These are phyloP conservation scores for Leccinum cinnamomeum DNA, from an alignment of 1,284 basidiomycete genomes.

Conservation along the genomic window DNA sequence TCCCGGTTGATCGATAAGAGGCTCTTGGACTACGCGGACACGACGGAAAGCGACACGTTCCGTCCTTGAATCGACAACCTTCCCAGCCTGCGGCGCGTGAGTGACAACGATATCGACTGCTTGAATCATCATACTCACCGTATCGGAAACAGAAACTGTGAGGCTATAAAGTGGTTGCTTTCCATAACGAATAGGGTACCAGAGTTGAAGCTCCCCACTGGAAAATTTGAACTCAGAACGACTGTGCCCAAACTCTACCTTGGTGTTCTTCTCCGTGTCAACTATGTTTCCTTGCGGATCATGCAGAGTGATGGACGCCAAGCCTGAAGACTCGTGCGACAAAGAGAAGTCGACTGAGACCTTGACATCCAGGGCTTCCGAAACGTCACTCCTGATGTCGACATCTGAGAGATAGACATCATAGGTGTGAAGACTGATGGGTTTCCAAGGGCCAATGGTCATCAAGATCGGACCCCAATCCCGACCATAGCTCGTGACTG, in stretches of 20 bases:
- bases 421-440: conserved; percentile 71
- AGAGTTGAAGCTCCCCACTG: conserved; percentile 62
- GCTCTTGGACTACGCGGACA: conserved; percentile 72
- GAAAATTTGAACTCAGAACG: conserved; percentile 52
- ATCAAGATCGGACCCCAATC: conserved; percentile 84
- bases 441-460: conserved; percentile 80
- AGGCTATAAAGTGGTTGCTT: conserved; percentile 74
- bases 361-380: conserved; percentile 50
- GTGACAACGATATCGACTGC: background rate
- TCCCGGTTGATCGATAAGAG: conserved; percentile 70
- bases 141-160: conserved; percentile 51
- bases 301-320: conserved; percentile 49
- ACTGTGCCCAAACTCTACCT: conserved; percentile 40
- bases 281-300: conserved; percentile 46
- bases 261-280: conserved; percentile 38
- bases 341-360: conserved; percentile 49
- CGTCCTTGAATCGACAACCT: conserved; percentile 48
- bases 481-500: conserved; percentile 68
- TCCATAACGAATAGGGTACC: conserved; percentile 86
- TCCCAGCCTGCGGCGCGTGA: conserved; percentile 42
- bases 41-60: conserved; percentile 77
- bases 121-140: conserved; percentile 38
- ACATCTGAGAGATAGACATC: conserved; percentile 61
- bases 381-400: conserved; percentile 55
- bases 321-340: conserved; percentile 38